Percentiles rank a stretch among this genome's conserved stretches.
Conservation (phyloP, 2,329 filamentous ascomycete genomes). For the Scortechinia acanthostroma region DNA sequence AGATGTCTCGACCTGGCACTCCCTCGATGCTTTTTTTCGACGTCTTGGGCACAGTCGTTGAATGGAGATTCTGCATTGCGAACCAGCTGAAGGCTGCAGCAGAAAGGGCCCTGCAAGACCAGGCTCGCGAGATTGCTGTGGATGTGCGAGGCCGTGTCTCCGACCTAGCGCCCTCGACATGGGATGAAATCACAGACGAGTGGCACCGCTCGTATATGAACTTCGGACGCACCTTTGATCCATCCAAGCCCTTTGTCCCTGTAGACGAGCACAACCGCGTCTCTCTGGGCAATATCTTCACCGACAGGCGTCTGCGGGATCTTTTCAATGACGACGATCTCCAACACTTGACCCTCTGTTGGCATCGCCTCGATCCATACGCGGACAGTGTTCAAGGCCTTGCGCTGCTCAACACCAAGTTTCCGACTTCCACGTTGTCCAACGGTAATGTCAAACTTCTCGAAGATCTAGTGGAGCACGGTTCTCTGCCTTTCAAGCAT, state of each 20-base stretch:
- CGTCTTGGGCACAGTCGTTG: slow-evolving; percentile 73
- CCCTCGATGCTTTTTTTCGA: slow-evolving; percentile 72
- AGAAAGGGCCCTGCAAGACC: slow-evolving; percentile 37
- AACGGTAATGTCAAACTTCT: slow-evolving; percentile 70
- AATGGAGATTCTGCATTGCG: slow-evolving; percentile 68
- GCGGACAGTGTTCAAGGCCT: slow-evolving; percentile 52
- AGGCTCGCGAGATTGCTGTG: slow-evolving; percentile 32
- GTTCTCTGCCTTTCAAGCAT: slow-evolving; percentile 50
- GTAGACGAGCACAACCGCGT: slow-evolving; percentile 67
- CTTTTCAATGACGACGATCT: slow-evolving; percentile 59
- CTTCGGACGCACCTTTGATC: slow-evolving; percentile 49
- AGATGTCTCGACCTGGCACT: no score
- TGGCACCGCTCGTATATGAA: slow-evolving; percentile 60
- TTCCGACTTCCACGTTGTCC: slow-evolving; percentile 60
- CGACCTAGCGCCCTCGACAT: slow-evolving; percentile 45
- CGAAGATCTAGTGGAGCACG: slow-evolving; percentile 51
- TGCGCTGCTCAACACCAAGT: slow-evolving; percentile 36
- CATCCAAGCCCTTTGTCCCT: slow-evolving; percentile 50
- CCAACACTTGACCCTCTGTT: slow-evolving; percentile 55
- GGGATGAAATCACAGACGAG: slow-evolving; percentile 58
- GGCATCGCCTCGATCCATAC: slow-evolving; percentile 71
- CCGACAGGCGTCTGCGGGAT: slow-evolving; percentile 41
- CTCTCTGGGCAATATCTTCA: slow-evolving; percentile 51
- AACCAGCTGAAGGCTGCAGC: slow-evolving; percentile 40
- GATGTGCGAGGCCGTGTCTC: slow-evolving; percentile 36